Base-by-base conservation (phyloP, 257 asterid genomes). In the Linaria vulgaris region DNA sequence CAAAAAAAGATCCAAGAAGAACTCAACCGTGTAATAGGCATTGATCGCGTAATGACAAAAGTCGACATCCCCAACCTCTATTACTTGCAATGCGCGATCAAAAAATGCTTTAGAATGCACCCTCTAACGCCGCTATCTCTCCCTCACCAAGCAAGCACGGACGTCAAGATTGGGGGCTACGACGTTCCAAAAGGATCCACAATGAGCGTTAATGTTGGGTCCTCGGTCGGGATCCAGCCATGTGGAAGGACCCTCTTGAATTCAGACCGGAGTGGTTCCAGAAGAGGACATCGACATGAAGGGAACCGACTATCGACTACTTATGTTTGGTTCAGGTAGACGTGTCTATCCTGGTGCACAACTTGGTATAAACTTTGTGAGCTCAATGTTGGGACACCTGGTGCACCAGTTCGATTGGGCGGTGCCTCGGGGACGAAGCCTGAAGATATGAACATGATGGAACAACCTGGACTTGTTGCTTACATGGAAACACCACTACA, bases 111-210 rank as follows among this genome's bases (percentile, higher is more conserved):
- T 21, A 71, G 95, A 63, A 15, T 88, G 73, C 96, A 88, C 72
- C 92, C 95, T 1, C 96, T 95, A 24, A 88, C 96, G 9, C 96
- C 96, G 1, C 27, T 88, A 8, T 82, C 84, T 88, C 88, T 88
- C 59, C 96, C 96, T 2, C 96, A 88, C 58, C 81, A 74, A 75
- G 96, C 94, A 19, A 81, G 56, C 56, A 50, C 86, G 38, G 27
- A 79, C 37, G 88, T 80, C 69, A 88, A 86, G 68, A 70, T 88
- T 4, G 91, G 88, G 0, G 95, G 96, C 17, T 89, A 81, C 31
- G 95, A 89, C 69, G 54, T 89, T 65, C 96, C 95, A 0, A 83
- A 86, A 39, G 96, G 95, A 1, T 74, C 95, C 47, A 82, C 86
- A 1, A 85, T 86, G 37, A 88, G 82, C 9, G 95, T 89, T 9